Conservation (phyloP, 495 filamentous ascomycete genomes). For the Penicillium mononematosum region DNA sequence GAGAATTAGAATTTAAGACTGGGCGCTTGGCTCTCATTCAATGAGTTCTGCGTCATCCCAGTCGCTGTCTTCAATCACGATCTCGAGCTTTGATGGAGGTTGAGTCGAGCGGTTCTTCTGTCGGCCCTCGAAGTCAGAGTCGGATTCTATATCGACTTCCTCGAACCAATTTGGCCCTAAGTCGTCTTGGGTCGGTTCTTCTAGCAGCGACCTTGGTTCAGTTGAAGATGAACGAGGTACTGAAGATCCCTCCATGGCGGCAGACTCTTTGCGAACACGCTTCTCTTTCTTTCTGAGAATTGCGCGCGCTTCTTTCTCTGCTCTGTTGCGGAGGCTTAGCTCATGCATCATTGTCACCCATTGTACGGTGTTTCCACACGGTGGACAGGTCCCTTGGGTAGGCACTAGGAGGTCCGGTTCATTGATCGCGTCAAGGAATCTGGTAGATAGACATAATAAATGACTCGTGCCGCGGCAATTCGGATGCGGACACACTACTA, state of each 20-base stretch:
- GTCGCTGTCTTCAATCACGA: constrained; percentile 64
- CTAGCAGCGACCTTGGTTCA: constrained; percentile 4
- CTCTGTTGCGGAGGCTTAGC: constrained; percentile 67
- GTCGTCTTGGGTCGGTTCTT: constrained; percentile 30
- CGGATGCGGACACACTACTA: constrained; percentile 67
- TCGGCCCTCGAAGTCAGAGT: constrained; percentile 24
- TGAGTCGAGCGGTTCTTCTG: constrained; percentile 16
- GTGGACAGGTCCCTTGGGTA: constrained; percentile 67
- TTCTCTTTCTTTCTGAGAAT: constrained; percentile 57
- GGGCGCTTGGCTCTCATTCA: constrained; percentile 34
- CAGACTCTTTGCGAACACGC: constrained; percentile 21
- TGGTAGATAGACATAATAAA: constrained; percentile 69
- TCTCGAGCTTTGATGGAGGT: constrained; percentile 29
- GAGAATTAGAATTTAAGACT: not conserved
- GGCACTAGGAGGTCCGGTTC: constrained; percentile 59
- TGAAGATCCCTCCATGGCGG: not conserved
- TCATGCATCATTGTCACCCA: constrained; percentile 86
- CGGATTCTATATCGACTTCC: constrained; percentile 36
- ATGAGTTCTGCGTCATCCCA: constrained; percentile 51
- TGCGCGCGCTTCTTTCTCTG: constrained; percentile 60
- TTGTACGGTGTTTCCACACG: constrained; percentile 57
- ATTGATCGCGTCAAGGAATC: constrained; percentile 53
- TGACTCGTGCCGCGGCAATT: constrained; percentile 69
- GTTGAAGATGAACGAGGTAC: not conserved
- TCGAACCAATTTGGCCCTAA: constrained; percentile 41